Base-by-base conservation (phyloP, 768 basidiomycete genomes). In the Boletus subparvulus region DNA sequence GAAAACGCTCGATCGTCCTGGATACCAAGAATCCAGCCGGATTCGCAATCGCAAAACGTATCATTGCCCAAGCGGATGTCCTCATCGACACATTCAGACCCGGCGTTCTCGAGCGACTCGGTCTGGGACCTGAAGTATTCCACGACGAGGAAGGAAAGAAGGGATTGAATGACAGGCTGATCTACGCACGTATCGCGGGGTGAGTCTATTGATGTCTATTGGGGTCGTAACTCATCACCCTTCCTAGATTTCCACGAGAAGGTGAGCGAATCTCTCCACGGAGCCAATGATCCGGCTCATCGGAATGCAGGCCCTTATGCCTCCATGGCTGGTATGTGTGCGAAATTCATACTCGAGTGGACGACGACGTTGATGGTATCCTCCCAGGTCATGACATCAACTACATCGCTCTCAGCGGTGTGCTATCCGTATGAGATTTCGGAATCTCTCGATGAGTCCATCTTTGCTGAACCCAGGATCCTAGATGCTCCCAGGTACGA, bases 61-160 rank as follows among this genome's bases (percentile, higher is more conserved):
- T 94, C 55, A 80, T 92, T 24, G 68, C 75, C 30, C 70, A 77
- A 36, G 87, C 89, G n/a, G 91, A 94, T 69, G 79, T 93, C 16
- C 74, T 93, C 44, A 89, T 94, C 63, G 91, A 94, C 66, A 85
- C 92, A 1, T 94, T 88, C 69, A 77, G 91, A 46, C 90, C 91
- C 48, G 92, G 91, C 1, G 89, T 92, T 3, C 77, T 93, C 73
- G 91, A 94, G 65, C 79, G 81, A 56, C 74, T 92, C 32, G 87
- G 87, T 3, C 74, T 94, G 17, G 91, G 88, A 12, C 92, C 91
- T 1, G 82, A 87, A 6, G 77, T 86, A 4, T 91, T 92, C 64
- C 73, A 90, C 17, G 83, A 84, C 47, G 65, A 65, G 33, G 76
- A 71, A 6, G 73, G 74, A 47, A 61, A 42, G 17, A 60, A 59